Percentiles rank a stretch among this genome's conserved stretches.
phyloP scores from a whole-genome alignment of 2,329 filamentous ascomycete species.

The Aspergillus texensis region DNA sequence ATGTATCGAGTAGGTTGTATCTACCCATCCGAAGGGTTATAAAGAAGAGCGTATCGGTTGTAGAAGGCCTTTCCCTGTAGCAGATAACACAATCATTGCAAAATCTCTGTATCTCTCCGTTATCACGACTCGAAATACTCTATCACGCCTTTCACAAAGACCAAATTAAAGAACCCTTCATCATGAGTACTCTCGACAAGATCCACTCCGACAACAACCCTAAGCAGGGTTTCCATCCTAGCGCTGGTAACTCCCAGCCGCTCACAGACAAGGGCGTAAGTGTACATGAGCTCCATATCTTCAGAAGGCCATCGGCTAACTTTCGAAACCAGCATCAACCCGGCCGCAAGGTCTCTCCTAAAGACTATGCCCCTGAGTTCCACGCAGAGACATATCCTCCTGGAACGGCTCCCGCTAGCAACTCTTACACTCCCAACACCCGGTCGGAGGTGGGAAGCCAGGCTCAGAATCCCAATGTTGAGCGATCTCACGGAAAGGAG shows the following conservation, averaged over 20 bases:
- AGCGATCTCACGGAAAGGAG: conserved; percentile 46
- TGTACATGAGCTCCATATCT: not conserved
- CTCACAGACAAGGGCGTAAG: conserved; percentile 8
- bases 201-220: conserved; percentile 12
- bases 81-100: not conserved
- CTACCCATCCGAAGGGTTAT: not conserved
- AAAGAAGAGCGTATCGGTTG: not conserved
- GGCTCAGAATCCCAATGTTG: conserved; percentile 43
- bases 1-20: not conserved
- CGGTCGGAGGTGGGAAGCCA: conserved; percentile 39
- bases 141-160: not conserved
- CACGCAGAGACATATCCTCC: conserved; percentile 61
- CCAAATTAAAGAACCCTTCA: not conserved
- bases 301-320: not conserved
- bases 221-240: conserved; percentile 13
- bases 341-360: conserved; percentile 60
- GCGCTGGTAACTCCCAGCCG: not conserved
- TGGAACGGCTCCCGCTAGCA: conserved; percentile 62
- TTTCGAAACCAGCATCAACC: conserved; percentile 59
- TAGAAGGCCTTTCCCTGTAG: not conserved
- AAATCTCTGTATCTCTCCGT: not conserved
- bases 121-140: not conserved
- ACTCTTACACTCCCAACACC: conserved; percentile 53
- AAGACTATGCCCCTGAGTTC: conserved; percentile 65
- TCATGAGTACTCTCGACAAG: conserved; percentile 12